Base-by-base conservation (phyloP, 495 filamentous ascomycete species). In the Usnea hakonensis region DNA sequence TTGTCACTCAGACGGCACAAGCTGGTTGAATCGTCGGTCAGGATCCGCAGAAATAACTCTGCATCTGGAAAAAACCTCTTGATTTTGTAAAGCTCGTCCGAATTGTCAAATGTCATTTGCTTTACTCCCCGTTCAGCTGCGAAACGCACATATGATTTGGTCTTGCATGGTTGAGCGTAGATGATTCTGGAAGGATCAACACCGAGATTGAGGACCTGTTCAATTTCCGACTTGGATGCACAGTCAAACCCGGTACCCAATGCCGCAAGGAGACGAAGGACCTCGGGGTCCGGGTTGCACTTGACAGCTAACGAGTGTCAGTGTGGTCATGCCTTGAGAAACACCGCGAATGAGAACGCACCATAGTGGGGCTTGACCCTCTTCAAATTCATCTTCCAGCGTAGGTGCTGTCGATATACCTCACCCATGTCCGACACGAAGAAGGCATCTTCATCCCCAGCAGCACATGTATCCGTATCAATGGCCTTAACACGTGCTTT, bases 91-190 rank as follows among this genome's bases (percentile, higher is more conserved):
- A 99, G 83, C 78, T 99, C 95, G 70, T 97, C 94, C 65, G 90
- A 85, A 68, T 97, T 97, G 79, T 99, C 94, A 69, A 97, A 97
- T 14, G 94, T 97, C 91, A 99, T 97, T 79, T 96, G 91, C 78
- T 90, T 95, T 69, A 99, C 93, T 63, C 86, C 88, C 60, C 87
- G 73, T 71, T 85, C 81, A 60, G 86, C 83, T 57, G 93, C 93
- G 68, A 90, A 95, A 68, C 91, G 90, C 64, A 97, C 79, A 75
- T 97, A 96, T 43, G 92, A 96, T 75, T 95, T 95, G 70, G 94
- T 97, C 83, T 97, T 97, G 87, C 95, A 97, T 48, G 94, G 94
- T 73, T 99, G 95, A 55, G 94, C 95, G 71, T 97, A 99, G 76
- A 99, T 96, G 79, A 99, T 96, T 69, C 91, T 90, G 59, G 85